phyloP scores from a whole-genome alignment of 441 rosid species.

The Pelargonium citronellum region DNA sequence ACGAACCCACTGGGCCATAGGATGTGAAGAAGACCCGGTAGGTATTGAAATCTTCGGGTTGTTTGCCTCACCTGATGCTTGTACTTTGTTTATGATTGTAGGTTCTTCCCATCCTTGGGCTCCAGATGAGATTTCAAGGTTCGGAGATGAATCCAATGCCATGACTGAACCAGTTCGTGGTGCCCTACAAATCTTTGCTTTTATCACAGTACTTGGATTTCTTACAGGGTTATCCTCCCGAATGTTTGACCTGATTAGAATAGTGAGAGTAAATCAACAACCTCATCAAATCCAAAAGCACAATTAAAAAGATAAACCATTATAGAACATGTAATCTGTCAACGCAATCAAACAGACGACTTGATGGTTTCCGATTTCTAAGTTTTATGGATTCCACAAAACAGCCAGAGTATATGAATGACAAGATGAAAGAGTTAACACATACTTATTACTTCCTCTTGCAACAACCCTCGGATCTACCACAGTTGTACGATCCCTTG shows the following conservation, averaged over 20 bases:
- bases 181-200: constrained; percentile 64
- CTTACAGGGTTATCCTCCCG: constrained; percentile 46
- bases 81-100: constrained; percentile 38
- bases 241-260: constrained; percentile 43
- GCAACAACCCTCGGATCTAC: constrained; percentile 45
- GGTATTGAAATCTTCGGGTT: constrained; percentile 39
- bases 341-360: background rate
- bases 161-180: constrained; percentile 61
- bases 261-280: constrained; percentile 8
- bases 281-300: background rate
- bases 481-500: constrained; percentile 47
- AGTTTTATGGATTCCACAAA: background rate
- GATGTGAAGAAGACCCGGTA: constrained; percentile 60
- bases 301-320: background rate
- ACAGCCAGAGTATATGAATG: background rate
- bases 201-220: constrained; percentile 46
- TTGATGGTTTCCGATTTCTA: background rate
- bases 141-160: constrained; percentile 63
- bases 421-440: constrained; percentile 16
- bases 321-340: constrained; percentile 1
- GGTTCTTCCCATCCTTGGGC: constrained; percentile 54
- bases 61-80: constrained; percentile 34
- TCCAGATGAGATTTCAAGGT: constrained; percentile 48
- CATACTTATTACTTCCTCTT: constrained; percentile 59
- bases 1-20: constrained; percentile 91